Evolutionary conservation across 495 filamentous ascomycete species (phyloP).

Genomic region (Trichoderma reesei): DNA sequence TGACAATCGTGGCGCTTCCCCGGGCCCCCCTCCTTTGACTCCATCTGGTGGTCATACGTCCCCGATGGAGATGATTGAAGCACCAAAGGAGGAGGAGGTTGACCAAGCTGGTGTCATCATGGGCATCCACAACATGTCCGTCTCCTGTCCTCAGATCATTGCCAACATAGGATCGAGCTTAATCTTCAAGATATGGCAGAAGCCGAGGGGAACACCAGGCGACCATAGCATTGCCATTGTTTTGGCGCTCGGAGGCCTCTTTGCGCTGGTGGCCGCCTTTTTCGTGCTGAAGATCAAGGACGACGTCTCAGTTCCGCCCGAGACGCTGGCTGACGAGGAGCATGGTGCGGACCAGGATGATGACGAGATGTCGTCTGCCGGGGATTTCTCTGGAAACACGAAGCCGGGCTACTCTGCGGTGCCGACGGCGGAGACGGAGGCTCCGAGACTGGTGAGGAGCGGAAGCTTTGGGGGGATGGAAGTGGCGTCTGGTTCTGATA

Average conservation of each 20-base stretch:
- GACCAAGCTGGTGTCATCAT: constrained; percentile 84
- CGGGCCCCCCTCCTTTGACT: not conserved
- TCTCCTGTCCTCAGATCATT: constrained; percentile 79
- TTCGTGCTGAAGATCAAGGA: constrained; percentile 44
- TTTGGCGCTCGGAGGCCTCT: constrained; percentile 67
- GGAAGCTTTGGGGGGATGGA: constrained; percentile 8
- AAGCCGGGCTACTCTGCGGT: not conserved
- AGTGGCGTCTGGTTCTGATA: constrained; percentile 2
- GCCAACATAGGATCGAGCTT: constrained; percentile 71
- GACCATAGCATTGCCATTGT: constrained; percentile 84
- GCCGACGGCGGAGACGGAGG: not conserved
- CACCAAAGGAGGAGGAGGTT: constrained; percentile 32
- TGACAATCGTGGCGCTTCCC: not conserved
- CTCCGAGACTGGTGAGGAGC: not conserved
- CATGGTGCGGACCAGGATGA: not conserved
- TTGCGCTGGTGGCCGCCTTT: constrained; percentile 67
- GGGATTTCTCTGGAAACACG: not conserved
- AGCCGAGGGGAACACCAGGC: constrained; percentile 67
- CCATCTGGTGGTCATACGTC: constrained; percentile 10
- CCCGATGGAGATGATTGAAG: constrained; percentile 7
- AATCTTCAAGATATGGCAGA: constrained; percentile 74
- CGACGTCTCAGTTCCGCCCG: constrained; percentile 17
- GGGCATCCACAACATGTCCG: constrained; percentile 85
- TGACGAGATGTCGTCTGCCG: not conserved
- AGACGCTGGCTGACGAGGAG: constrained; percentile 7